phyloP scores from a whole-genome alignment of 441 rosid genomes.

The Adansonia madagascariensis region DNA sequence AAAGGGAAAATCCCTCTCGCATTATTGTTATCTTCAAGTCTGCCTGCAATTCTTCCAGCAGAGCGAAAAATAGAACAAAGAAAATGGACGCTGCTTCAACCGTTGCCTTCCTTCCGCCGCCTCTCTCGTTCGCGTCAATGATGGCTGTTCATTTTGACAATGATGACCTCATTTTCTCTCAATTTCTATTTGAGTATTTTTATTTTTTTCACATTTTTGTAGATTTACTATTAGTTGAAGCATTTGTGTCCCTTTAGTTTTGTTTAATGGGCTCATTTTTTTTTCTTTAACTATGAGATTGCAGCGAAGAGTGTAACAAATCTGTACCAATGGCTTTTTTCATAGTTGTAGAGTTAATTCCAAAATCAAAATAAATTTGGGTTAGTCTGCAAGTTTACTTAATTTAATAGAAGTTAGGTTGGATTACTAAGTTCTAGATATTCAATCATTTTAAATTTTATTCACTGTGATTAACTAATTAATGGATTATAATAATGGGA shows the following conservation, averaged over 20 bases:
- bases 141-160: constrained; percentile 77
- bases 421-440: constrained; percentile 22
- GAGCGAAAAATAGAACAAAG: no score
- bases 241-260: neutral
- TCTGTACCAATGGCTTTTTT: constrained; percentile 77
- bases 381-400: constrained; percentile 32
- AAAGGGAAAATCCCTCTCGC: neutral
- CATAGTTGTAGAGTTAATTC: constrained; percentile 88
- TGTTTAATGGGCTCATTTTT: neutral
- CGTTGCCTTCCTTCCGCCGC: constrained; percentile 5
- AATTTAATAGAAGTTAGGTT: neutral
- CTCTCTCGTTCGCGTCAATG: constrained; percentile 60
- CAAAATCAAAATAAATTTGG: constrained; percentile 72
- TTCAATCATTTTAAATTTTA: neutral
- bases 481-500: neutral
- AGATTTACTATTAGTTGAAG: neutral
- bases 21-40: neutral
- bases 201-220: neutral
- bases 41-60: neutral
- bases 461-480: neutral
- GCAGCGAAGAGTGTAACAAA: constrained; percentile 78
- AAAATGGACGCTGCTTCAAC: constrained; percentile 56
- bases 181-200: neutral
- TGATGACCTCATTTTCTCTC: constrained; percentile 46
- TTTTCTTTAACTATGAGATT: constrained; percentile 3